A percentile compares a stretch with the other conserved stretches of the same genome.
Evolutionary conservation across 2,329 filamentous ascomycete genomes (phyloP).

Genomic region (Colletotrichum sp.): DNA sequence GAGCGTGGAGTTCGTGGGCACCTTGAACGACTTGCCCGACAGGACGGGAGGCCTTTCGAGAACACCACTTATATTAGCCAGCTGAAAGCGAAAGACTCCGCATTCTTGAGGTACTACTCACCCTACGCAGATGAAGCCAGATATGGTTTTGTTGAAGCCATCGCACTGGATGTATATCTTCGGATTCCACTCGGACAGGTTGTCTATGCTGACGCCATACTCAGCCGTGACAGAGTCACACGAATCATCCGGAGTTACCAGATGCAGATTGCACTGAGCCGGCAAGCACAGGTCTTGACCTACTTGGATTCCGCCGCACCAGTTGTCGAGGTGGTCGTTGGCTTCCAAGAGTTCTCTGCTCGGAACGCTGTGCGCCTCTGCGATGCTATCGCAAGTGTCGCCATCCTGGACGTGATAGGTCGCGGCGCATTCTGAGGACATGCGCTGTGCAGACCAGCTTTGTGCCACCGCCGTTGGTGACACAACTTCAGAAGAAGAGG

Average conservation of each 20-base stretch:
- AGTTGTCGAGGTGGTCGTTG: not conserved
- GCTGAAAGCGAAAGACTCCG: not conserved
- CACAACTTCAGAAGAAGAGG: not conserved
- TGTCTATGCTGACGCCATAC: not conserved
- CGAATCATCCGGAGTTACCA: not conserved
- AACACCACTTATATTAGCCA: not conserved
- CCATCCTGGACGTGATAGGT: not conserved
- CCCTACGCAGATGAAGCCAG: not conserved
- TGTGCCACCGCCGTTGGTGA: not conserved
- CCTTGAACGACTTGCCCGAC: not conserved
- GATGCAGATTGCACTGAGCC: not conserved
- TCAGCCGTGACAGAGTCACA: not conserved
- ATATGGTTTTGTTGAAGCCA: not conserved
- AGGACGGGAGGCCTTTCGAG: not conserved
- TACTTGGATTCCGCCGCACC: not conserved
- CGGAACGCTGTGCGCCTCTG: not conserved
- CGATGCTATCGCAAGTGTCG: not conserved
- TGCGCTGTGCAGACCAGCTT: not conserved
- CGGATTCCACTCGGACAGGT: not conserved
- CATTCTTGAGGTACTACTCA: not conserved
- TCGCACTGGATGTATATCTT: not conserved
- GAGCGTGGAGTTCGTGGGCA: not conserved
- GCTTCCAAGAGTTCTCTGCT: not conserved
- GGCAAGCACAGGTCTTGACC: not conserved
- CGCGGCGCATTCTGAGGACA: not conserved